Base-by-base conservation (phyloP, 2,329 filamentous ascomycete species). In the Pestalotiopsis sp. region DNA sequence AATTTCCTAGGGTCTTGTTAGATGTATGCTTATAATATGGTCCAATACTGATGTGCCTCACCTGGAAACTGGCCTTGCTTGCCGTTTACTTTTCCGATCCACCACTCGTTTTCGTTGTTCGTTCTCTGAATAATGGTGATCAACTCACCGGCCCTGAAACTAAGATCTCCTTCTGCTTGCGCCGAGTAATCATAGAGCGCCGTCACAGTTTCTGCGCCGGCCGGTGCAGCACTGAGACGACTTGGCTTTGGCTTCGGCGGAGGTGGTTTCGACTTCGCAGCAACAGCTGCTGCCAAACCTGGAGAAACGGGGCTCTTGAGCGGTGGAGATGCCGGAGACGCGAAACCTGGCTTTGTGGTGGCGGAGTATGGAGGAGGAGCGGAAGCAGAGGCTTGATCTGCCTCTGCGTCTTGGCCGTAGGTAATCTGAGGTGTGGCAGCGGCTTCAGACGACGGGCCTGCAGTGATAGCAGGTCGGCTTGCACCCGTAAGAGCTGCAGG, bases 81-180 rank as follows among this genome's bases (percentile, higher is more conserved):
- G 62, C 92, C 94, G 68, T 91, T 85, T 66, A 97, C 77, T 77
- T 89, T 92, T 48, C 96, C 96, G 9, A 86, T 91, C 96, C 96
- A 99, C 96, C 96, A 99, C 80, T 99, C 96, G 73, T 99, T 98
- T 64, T 93, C 91, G 75, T 97, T 98, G 70, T 88, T 85, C n/a
- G 94, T 97, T 72, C 93, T 87, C 69, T 86, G 86, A 2, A 96
- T 79, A 73, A 99, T 94, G 79, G 98, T 94, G 75, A 99, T 98
- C 4, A 92, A 82, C 70, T 99, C 96, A 4, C 95, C 94, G 0
- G 93, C 89, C 20, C 87, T 87, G 82, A 99, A 99, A 75, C 93
- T 97, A 70, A 99, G 83, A 77, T 99, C 96, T 3, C 94, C 94
- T 71, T 97, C 94, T 1, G 95, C 94, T 78, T 98, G 94, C 5